Percentiles rank a stretch among this genome's conserved stretches.
Evolutionary conservation across 2,329 filamentous ascomycete genomes (phyloP).

Genomic region (Alternaria triticina): DNA sequence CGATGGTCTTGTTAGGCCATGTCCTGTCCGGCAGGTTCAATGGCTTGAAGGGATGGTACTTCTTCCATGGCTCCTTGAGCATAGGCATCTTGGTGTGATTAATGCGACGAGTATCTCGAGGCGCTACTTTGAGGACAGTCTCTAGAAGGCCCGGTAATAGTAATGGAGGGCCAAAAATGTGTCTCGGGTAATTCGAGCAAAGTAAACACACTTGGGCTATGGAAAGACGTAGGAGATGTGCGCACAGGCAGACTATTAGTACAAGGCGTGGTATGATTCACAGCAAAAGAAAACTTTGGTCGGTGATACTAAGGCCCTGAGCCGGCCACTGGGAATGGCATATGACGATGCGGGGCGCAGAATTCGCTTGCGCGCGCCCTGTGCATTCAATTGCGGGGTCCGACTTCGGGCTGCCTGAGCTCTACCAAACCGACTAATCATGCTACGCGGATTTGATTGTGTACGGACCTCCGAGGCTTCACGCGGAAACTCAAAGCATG

Average conservation of each 20-base stretch:
- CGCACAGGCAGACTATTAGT: slow-evolving; percentile 6
- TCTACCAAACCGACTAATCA: slow-evolving; percentile 1
- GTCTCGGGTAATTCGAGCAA: neutral
- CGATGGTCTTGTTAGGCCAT: slow-evolving; percentile 84
- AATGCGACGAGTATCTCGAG: neutral
- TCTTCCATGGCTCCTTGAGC: slow-evolving; percentile 78
- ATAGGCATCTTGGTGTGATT: slow-evolving; percentile 45
- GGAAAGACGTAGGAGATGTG: neutral
- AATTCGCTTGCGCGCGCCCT: slow-evolving; percentile 15
- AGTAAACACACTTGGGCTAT: neutral
- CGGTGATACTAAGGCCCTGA: slow-evolving; percentile 14
- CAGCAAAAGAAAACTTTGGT: slow-evolving; percentile 20
- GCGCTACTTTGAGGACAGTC: neutral
- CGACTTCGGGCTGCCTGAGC: slow-evolving; percentile 16
- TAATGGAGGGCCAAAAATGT: neutral
- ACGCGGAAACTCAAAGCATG: neutral
- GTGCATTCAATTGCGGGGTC: slow-evolving; percentile 15
- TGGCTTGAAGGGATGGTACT: slow-evolving; percentile 75
- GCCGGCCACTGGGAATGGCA: slow-evolving; percentile 7
- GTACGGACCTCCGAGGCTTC: neutral
- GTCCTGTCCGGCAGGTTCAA: slow-evolving; percentile 72
- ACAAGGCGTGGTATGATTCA: slow-evolving; percentile 18
- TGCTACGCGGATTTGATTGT: neutral
- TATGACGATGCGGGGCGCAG: slow-evolving; percentile 25
- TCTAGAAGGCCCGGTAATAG: neutral